phyloP scores from a whole-genome alignment of 129 eudicot species.

The Artemisia tridentata region DNA sequence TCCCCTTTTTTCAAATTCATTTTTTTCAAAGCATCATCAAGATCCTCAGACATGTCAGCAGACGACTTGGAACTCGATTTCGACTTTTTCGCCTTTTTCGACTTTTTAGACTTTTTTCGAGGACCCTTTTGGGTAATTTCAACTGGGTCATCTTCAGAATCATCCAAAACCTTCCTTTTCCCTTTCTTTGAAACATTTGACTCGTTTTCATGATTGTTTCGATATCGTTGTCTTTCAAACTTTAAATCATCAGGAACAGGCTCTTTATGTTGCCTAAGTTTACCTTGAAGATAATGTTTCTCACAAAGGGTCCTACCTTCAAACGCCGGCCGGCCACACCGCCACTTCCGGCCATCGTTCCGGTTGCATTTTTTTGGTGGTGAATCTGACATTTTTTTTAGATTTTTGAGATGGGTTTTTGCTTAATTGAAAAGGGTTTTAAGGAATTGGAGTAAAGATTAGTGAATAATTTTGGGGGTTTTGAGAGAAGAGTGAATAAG shows the following conservation, averaged over 20 bases:
- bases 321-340: slow-evolving; percentile 70
- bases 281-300: slow-evolving; percentile 69
- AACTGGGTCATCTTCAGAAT: background rate
- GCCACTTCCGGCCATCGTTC: slow-evolving; percentile 83
- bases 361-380: slow-evolving; percentile 55
- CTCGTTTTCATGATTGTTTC: slow-evolving; percentile 20
- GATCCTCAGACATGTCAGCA: slow-evolving; percentile 49
- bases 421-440: background rate
- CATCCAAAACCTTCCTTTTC: slow-evolving; percentile 3
- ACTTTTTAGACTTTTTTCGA: slow-evolving; percentile 16
- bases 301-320: slow-evolving; percentile 76
- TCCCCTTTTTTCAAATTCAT: slow-evolving; percentile 81
- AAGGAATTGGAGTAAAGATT: slow-evolving; percentile 6
- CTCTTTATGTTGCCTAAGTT: slow-evolving; percentile 55
- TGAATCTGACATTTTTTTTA: slow-evolving; percentile 31
- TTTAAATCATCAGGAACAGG: slow-evolving; percentile 86
- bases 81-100: slow-evolving; percentile 2
- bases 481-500: slow-evolving; percentile 4
- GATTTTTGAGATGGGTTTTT: slow-evolving; percentile 8
- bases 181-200: slow-evolving; percentile 21
- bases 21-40: slow-evolving; percentile 69
- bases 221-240: slow-evolving; percentile 45
- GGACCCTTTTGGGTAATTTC: slow-evolving; percentile 7
- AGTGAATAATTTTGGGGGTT: slow-evolving; percentile 11
- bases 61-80: slow-evolving; percentile 30